These are phyloP conservation scores for Zymoseptoria ardabiliae DNA, from an alignment of 2,329 filamentous ascomycete species.

Conservation along the genomic window DNA sequence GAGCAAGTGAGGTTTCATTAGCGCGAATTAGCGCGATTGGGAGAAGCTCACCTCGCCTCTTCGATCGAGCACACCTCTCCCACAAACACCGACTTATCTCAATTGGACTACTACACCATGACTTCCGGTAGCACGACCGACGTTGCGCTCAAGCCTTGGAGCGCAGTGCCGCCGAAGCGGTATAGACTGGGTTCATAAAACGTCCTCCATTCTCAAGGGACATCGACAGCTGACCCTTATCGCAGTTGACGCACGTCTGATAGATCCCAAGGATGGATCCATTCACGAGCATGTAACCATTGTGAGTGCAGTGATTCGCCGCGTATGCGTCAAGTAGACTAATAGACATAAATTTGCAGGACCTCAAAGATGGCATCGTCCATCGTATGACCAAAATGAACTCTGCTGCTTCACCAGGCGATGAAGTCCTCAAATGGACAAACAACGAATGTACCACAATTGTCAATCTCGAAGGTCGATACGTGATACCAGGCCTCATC, in stretches of 20 bases:
- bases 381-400: slow-evolving; percentile 26
- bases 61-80: background rate
- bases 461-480: slow-evolving; percentile 40
- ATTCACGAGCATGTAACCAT: slow-evolving; percentile 26
- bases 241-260: background rate
- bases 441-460: slow-evolving; percentile 19
- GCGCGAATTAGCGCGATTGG: background rate
- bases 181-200: slow-evolving; percentile 12
- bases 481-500: slow-evolving; percentile 45
- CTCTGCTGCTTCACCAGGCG: slow-evolving; percentile 16
- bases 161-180: slow-evolving; percentile 10
- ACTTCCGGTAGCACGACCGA: background rate
- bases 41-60: background rate
- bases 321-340: background rate
- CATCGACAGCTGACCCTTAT: background rate
- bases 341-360: slow-evolving; percentile 1
- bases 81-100: background rate
- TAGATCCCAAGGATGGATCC: slow-evolving; percentile 27
- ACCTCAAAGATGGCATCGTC: slow-evolving; percentile 24
- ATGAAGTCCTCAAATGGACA: slow-evolving; percentile 26
- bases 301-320: background rate
- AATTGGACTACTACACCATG: background rate
- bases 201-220: background rate
- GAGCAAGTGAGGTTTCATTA: too few species aligned
- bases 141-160: slow-evolving; percentile 18